Conservation (phyloP, 768 basidiomycete species). For the Trametes gibbosa region DNA sequence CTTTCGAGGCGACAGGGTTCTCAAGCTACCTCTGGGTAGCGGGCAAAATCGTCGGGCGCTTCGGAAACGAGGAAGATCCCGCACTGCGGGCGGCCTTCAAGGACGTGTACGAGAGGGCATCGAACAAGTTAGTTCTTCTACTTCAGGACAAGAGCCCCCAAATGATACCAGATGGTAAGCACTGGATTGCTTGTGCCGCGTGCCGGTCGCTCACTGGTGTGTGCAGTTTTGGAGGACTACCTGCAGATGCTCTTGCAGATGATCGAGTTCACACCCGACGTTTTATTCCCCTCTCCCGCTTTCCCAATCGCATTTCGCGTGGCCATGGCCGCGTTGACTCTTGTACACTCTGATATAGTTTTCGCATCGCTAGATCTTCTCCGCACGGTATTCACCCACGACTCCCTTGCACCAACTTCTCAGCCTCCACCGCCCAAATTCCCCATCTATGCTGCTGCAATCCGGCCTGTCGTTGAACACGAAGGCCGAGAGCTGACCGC, state of each 20-base stretch:
- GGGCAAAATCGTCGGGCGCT: slow-evolving; percentile 79
- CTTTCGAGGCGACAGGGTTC: slow-evolving; percentile 78
- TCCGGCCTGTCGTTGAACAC: slow-evolving; percentile 58
- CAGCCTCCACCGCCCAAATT: slow-evolving; percentile 55
- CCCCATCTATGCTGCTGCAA: slow-evolving; percentile 57
- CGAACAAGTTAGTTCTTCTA: slow-evolving; percentile 63
- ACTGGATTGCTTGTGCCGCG: background rate
- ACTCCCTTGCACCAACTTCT: slow-evolving; percentile 50
- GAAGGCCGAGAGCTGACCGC: slow-evolving; percentile 72
- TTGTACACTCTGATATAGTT: slow-evolving; percentile 79
- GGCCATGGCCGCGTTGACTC: slow-evolving; percentile 72
- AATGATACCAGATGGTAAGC: slow-evolving; percentile 86
- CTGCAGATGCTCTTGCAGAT: slow-evolving; percentile 75
- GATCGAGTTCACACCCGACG: slow-evolving; percentile 63
- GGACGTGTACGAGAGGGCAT: slow-evolving; percentile 72
- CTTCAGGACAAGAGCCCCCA: slow-evolving; percentile 66
- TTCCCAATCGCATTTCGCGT: slow-evolving; percentile 79
- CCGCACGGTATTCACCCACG: slow-evolving; percentile 71
- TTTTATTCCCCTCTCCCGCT: slow-evolving; percentile 74
- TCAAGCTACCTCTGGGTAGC: slow-evolving; percentile 93
- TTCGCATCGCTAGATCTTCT: slow-evolving; percentile 83
- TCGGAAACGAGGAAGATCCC: slow-evolving; percentile 62
- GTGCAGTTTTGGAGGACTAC: slow-evolving; percentile 90
- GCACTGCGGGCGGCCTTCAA: slow-evolving; percentile 55
- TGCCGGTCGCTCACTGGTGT: background rate